Base-by-base conservation (phyloP, 116 monocot species). In the Zostera marina region DNA sequence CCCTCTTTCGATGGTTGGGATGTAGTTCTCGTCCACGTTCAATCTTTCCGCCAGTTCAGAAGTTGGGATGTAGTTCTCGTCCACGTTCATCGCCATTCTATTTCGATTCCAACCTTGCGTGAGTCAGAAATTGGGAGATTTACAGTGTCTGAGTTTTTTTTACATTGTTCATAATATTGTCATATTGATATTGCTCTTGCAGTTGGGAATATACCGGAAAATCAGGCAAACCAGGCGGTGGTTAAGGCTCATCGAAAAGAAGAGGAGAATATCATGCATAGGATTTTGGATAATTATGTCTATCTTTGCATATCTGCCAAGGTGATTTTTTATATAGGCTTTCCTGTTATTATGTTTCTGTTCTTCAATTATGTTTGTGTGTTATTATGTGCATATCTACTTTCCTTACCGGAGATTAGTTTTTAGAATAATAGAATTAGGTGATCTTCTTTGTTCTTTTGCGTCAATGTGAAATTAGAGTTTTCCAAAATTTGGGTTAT, bases 51-150 rank as follows among this genome's bases (percentile, higher is more conserved):
- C 23, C 66, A 64, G 24, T 86, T 82, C 68, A 63, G 41, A 14
- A 82, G 77, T 62, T 41, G 49, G 22, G 77, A 82, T 70, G 51
- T 92, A 8, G 80, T 54, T 8, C 62, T 92, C 43, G 22, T 82
- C 41, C 91, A 92, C 51, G 77, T 86, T 16, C 79, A 86, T 75
- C 82, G 73, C 47, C 91, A 73, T 0, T 86, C 91, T 11, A 71
- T 71, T 11, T 64, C 71, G 51, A 82, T 92, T 24, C 86, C 91
- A 0, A 92, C 91, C 9, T 73, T 73, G 3, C 51, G 82, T 82
- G 15, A 72, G 84, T 78, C 9, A 40, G 9, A 16, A 2, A 10
- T n/a, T 8, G 7, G 9, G 47, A 6, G 47, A 6, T 48, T 17
- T 48, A 17, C 19, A n/a, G 15, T 49, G 15, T 48, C 8, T 1